phyloP scores from a whole-genome alignment of 768 basidiomycete species.

The Tricholoma saponaceum region DNA sequence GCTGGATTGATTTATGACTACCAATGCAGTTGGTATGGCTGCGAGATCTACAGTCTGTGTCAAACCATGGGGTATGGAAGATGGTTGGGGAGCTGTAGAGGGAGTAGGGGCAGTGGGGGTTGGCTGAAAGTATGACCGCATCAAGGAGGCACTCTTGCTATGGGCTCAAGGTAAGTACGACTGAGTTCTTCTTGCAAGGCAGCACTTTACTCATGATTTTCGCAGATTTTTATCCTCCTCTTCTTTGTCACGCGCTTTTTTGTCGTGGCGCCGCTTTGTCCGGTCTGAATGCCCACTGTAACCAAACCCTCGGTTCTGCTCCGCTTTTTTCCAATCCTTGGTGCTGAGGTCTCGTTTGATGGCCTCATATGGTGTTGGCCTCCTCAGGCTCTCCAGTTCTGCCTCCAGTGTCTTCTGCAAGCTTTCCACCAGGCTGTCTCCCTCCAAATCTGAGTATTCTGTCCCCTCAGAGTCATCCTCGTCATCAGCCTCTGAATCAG shows the following conservation, averaged over 20 bases:
- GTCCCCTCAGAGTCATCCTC: background rate
- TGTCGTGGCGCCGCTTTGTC: conserved; percentile 1
- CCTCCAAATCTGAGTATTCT: background rate
- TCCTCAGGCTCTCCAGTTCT: background rate
- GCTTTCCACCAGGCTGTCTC: background rate
- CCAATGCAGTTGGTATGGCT: background rate
- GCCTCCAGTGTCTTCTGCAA: background rate
- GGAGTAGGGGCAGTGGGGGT: background rate
- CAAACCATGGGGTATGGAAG: background rate
- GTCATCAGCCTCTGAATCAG: background rate
- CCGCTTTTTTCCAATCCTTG: conserved; percentile 8
- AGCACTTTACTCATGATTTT: background rate
- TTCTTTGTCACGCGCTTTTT: background rate
- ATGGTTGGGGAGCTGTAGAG: background rate
- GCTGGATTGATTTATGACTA: background rate
- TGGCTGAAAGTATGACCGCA: background rate
- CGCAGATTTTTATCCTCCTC: background rate
- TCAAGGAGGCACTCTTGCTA: background rate
- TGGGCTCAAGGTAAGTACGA: background rate
- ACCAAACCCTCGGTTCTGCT: conserved; percentile 8
- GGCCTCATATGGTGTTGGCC: background rate
- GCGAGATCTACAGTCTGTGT: too few species aligned
- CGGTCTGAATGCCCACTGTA: conserved; percentile 10
- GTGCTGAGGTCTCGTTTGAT: background rate
- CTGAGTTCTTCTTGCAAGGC: background rate